These are phyloP conservation scores for Penicillium steckii DNA, from an alignment of 495 filamentous ascomycete genomes.

Conservation along the genomic window DNA sequence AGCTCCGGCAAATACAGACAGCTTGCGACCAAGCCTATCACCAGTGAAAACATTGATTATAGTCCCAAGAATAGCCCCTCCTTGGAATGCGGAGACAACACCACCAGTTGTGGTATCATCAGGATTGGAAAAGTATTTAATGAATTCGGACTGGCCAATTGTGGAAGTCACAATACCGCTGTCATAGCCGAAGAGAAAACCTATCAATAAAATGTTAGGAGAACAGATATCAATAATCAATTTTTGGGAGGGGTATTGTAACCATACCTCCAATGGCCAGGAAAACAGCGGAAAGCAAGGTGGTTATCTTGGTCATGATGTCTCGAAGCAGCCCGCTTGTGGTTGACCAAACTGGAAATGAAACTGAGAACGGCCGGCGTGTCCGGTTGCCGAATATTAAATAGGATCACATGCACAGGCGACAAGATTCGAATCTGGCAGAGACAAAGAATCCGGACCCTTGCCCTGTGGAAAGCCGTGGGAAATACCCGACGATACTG, in stretches of 20 bases:
- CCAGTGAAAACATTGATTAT: conserved; percentile 41
- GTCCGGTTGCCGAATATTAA: too few species aligned
- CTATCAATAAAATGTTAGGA: not conserved
- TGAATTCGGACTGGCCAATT: conserved; percentile 40
- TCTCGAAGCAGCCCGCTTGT: not conserved
- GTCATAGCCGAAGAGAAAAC: conserved; percentile 36
- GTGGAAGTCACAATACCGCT: conserved; percentile 42
- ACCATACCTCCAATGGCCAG: conserved; percentile 27
- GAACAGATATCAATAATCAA: not conserved
- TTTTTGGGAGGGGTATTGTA: not conserved
- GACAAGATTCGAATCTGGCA: too few species aligned
- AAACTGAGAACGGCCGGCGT: too few species aligned
- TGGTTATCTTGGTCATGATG: conserved; percentile 16
- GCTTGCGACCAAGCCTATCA: conserved; percentile 42
- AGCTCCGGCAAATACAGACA: conserved; percentile 43
- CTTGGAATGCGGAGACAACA: conserved; percentile 48
- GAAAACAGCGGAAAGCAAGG: conserved; percentile 25
- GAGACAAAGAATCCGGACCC: too few species aligned
- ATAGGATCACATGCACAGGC: too few species aligned
- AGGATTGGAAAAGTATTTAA: conserved; percentile 36
- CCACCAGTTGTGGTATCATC: conserved; percentile 41
- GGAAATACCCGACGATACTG: too few species aligned
- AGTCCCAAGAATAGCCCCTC: conserved; percentile 43
- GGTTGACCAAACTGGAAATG: too few species aligned
- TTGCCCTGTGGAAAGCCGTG: too few species aligned